phyloP scores from a whole-genome alignment of 768 basidiomycete genomes.

The Dioszegia aurantiaca region DNA sequence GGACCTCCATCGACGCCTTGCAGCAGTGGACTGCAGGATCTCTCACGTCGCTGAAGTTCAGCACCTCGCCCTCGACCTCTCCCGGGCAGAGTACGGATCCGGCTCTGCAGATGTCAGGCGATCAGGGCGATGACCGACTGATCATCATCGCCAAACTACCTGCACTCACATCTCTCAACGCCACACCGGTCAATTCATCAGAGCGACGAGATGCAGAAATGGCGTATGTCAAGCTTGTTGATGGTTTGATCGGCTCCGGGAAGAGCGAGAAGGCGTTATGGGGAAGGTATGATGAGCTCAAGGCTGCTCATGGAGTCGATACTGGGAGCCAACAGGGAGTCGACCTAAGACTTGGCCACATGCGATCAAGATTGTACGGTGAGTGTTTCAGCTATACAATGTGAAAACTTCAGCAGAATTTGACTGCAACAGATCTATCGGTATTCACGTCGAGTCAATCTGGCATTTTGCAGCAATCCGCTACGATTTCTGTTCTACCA shows the following conservation, averaged over 20 bases:
- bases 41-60: slow-evolving; percentile 20
- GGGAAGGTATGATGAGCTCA: slow-evolving; percentile 32
- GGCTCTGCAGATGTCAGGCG: slow-evolving; percentile 7
- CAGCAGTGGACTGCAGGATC: slow-evolving; percentile 9
- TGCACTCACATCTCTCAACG: slow-evolving; percentile 35
- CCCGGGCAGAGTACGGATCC: neutral
- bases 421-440: neutral
- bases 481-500: slow-evolving; percentile 11
- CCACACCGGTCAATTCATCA: slow-evolving; percentile 19
- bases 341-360: neutral
- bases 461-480: neutral
- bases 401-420: no score
- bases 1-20: slow-evolving; percentile 30
- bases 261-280: slow-evolving; percentile 7
- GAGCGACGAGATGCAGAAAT: slow-evolving; percentile 46
- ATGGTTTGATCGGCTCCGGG: neutral
- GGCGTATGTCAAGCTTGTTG: slow-evolving; percentile 20
- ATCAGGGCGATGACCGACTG: slow-evolving; percentile 25
- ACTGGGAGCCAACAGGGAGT: neutral
- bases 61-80: slow-evolving; percentile 9
- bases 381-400: no score
- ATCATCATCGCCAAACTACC: slow-evolving; percentile 40
- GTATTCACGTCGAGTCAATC: neutral
- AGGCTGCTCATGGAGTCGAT: slow-evolving; percentile 16
- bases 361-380: slow-evolving; percentile 46